Conservation (phyloP, 139 green algal genomes). For the Parachlorella kessleri region DNA sequence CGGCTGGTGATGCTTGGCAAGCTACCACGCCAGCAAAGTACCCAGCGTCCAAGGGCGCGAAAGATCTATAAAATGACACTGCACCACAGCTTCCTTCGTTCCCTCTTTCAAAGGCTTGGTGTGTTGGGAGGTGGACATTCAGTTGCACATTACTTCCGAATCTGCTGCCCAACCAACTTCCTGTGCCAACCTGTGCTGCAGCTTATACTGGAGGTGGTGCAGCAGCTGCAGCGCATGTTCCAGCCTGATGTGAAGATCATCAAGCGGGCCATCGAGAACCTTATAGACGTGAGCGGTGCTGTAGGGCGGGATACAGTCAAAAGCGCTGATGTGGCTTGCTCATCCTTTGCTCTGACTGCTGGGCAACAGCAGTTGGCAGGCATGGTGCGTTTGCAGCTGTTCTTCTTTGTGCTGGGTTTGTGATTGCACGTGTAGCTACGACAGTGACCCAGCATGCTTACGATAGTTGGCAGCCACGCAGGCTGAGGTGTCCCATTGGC, state of each 20-base stretch:
- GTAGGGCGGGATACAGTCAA: too few species aligned
- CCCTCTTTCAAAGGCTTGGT: too few species aligned
- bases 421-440: neutral
- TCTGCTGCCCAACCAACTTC: too few species aligned
- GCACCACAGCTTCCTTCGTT: too few species aligned
- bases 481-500: too few species aligned
- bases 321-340: neutral
- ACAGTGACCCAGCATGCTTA: neutral
- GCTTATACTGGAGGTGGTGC: conserved; percentile 95
- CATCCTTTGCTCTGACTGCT: neutral
- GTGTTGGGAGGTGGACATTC: too few species aligned
- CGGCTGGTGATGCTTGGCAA: too few species aligned
- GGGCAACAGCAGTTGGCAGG: neutral
- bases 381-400: neutral
- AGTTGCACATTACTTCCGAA: too few species aligned
- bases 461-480: neutral
- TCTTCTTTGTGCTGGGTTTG: too few species aligned
- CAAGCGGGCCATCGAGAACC: conserved; percentile 97
- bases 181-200: conserved; percentile 34
- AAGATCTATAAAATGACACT: too few species aligned
- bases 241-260: conserved; percentile 96
- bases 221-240: conserved; percentile 97
- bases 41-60: too few species aligned
- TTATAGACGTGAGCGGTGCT: conserved; percentile 70
- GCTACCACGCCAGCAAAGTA: too few species aligned